Evolutionary conservation across 768 basidiomycete genomes (phyloP).

Genomic region (Neoboletus subvelutipes): DNA sequence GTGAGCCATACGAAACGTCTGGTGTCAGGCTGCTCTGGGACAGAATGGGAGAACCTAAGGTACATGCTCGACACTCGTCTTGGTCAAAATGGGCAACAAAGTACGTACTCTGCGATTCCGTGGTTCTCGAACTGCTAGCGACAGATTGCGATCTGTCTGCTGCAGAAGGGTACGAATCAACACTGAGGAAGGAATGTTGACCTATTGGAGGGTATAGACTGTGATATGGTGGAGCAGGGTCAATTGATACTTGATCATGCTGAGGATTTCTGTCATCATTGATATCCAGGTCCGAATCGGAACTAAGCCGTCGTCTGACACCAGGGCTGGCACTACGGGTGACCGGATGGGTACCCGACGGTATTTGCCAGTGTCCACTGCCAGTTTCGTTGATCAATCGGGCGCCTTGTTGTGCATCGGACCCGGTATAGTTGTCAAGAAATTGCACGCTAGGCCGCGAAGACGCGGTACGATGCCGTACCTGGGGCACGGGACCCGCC

Average conservation of each 20-base stretch:
- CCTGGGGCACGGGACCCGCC: conserved; percentile 45
- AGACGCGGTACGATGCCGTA: conserved; percentile 11
- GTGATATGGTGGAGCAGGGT: conserved; percentile 36
- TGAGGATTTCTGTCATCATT: neutral
- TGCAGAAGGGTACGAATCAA: neutral
- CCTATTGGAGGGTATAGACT: conserved; percentile 3
- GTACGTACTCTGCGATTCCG: conserved; percentile 12
- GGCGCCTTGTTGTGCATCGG: neutral
- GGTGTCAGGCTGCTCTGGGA: neutral
- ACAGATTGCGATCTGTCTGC: conserved; percentile 8
- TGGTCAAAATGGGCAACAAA: neutral
- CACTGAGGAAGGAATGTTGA: neutral
- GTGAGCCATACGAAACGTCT: conserved; percentile 6
- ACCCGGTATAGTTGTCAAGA: conserved; percentile 1
- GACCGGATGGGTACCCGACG: neutral
- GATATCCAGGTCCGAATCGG: conserved; percentile 9
- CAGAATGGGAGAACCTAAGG: conserved; percentile 12
- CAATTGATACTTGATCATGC: neutral
- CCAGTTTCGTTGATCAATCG: neutral
- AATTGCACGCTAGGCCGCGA: conserved; percentile 18
- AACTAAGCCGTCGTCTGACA: conserved; percentile 6
- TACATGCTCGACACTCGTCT: neutral
- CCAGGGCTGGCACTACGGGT: conserved; percentile 13
- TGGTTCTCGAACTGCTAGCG: conserved; percentile 10
- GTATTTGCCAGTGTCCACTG: neutral